phyloP scores from a whole-genome alignment of 2,329 filamentous ascomycete species.

The Apiospora pterosperma region DNA sequence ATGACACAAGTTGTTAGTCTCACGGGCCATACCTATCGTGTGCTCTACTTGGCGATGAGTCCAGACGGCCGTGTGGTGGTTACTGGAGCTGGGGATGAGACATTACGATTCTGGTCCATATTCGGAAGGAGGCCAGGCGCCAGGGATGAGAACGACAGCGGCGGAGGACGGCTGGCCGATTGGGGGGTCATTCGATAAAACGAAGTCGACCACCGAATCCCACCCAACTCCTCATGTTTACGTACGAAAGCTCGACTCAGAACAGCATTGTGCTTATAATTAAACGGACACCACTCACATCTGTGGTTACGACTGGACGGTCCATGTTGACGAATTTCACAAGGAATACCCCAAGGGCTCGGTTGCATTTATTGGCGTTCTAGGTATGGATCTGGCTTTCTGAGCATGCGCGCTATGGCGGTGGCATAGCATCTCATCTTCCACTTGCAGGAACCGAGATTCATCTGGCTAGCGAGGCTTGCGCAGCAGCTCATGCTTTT shows the following conservation, averaged over 20 bases:
- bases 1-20: conserved; percentile 96
- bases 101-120: conserved; percentile 92
- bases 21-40: conserved; percentile 94
- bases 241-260: conserved; percentile 9
- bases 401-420: neutral
- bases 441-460: neutral
- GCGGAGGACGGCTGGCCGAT: conserved; percentile 63
- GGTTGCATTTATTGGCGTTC: conserved; percentile 2
- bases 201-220: neutral
- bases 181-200: conserved; percentile 77
- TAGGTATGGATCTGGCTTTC: conserved; percentile 1
- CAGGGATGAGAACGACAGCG: conserved; percentile 62
- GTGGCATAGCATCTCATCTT: neutral
- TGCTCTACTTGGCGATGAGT: conserved; percentile 95
- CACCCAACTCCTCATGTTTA: conserved; percentile 11
- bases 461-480: neutral
- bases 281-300: neutral
- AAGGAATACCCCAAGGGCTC: neutral
- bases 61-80: conserved; percentile 92
- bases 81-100: conserved; percentile 95
- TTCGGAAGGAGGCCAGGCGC: conserved; percentile 80
- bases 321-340: neutral
- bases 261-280: neutral
- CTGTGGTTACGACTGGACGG: neutral
- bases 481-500: neutral